Conservation (phyloP, 2,329 filamentous ascomycete species). For the Bipolaris zeicola region DNA sequence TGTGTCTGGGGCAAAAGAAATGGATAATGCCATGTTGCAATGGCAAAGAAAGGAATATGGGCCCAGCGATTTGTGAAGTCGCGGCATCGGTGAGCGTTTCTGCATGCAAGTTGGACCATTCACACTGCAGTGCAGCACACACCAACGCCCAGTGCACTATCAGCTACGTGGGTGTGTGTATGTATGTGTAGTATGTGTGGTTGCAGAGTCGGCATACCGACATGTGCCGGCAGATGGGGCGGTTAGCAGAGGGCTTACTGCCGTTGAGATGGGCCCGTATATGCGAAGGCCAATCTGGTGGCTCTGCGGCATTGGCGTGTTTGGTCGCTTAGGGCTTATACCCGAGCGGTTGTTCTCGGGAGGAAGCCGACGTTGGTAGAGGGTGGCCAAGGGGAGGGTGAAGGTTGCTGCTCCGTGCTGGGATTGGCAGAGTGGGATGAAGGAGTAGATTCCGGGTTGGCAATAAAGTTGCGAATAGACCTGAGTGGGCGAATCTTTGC, state of each 20-base stretch:
- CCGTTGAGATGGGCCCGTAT: background rate
- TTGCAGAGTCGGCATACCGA: constrained; percentile 30
- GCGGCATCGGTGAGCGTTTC: background rate
- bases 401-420: background rate
- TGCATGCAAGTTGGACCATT: constrained; percentile 2
- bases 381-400: background rate
- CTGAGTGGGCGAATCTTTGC: constrained; percentile 5
- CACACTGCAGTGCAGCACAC: background rate
- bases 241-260: background rate
- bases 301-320: constrained; percentile 3
- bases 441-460: background rate
- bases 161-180: background rate
- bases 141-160: constrained; percentile 16
- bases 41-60: background rate
- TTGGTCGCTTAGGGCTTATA: background rate
- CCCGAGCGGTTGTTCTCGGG: background rate
- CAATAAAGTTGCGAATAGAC: background rate
- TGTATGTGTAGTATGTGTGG: background rate
- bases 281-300: background rate
- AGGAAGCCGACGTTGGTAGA: background rate
- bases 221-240: background rate
- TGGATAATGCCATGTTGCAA: background rate
- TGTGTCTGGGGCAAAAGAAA: background rate
- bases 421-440: background rate
- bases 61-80: background rate